Conservation (phyloP, 1,139 yeast genomes). For the Taphrina pruni region DNA sequence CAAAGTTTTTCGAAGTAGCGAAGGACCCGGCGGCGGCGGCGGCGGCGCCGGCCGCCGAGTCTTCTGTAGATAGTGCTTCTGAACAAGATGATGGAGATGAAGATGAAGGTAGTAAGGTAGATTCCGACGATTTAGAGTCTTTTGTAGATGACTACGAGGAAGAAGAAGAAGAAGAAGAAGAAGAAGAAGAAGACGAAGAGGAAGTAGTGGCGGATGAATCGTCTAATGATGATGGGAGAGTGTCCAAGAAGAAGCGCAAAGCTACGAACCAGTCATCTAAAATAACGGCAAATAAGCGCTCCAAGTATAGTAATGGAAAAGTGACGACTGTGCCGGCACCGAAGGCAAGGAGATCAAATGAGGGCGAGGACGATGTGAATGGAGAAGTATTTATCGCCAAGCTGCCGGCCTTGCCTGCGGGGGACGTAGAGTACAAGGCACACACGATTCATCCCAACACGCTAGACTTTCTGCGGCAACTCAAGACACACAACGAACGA, state of each 20-base stretch:
- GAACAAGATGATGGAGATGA: too few relatives aligned
- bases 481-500: slow-evolving; percentile 46
- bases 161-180: background rate
- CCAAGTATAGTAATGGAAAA: background rate
- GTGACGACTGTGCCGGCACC: background rate
- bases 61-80: background rate
- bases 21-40: background rate
- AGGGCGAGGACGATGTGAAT: background rate
- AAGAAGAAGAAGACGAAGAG: background rate
- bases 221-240: background rate
- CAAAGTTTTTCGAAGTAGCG: background rate
- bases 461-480: slow-evolving; percentile 43
- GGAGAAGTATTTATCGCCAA: slow-evolving; percentile 43
- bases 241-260: background rate
- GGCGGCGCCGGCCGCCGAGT: background rate
- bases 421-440: slow-evolving; percentile 42
- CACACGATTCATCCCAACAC: slow-evolving; percentile 47
- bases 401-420: slow-evolving; percentile 35
- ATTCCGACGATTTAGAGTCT: slow-evolving; percentile 1
- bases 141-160: slow-evolving; percentile 2
- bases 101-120: slow-evolving; percentile 6
- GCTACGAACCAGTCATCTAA: background rate
- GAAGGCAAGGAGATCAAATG: background rate
- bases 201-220: background rate
- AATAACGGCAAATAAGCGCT: too few relatives aligned